Percentiles rank a stretch among this genome's conserved stretches.
These are phyloP conservation scores for Penicillium sclerotiorum DNA, from an alignment of 2,329 filamentous ascomycete genomes.

Conservation along the genomic window DNA sequence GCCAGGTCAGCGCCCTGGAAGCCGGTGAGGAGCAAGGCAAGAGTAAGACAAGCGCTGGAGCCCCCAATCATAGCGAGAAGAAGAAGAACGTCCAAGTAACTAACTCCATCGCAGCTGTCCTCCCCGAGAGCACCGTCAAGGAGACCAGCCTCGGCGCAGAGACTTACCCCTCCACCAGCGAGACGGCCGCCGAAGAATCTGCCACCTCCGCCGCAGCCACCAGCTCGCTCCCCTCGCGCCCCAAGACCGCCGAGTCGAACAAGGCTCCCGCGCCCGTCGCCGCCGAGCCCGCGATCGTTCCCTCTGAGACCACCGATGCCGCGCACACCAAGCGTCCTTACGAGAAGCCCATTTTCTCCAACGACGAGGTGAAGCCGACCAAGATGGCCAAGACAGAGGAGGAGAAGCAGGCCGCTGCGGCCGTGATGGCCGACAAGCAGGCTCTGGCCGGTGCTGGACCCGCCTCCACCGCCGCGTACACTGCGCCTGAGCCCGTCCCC, in stretches of 20 bases:
- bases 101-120: conserved; percentile 13
- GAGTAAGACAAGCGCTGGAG: conserved; percentile 14
- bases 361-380: conserved; percentile 36
- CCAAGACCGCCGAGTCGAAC: conserved; percentile 16
- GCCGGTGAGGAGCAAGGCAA: conserved; percentile 17
- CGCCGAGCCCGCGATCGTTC: conserved; percentile 8
- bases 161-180: conserved; percentile 21
- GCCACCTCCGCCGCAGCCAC: conserved; percentile 16
- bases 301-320: conserved; percentile 20
- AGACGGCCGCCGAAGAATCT: conserved; percentile 22
- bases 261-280: neutral
- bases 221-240: conserved; percentile 6
- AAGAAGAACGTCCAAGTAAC: neutral
- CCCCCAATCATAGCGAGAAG: neutral
- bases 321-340: conserved; percentile 39
- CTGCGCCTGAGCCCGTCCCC: conserved; percentile 22
- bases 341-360: conserved; percentile 35
- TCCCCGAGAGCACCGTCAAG: conserved; percentile 25
- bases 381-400: conserved; percentile 41
- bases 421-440: conserved; percentile 19
- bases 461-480: conserved; percentile 23
- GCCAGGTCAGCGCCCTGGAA: conserved; percentile 20
- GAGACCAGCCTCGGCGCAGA: conserved; percentile 21
- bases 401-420: conserved; percentile 27
- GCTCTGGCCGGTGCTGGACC: conserved; percentile 23